Evolutionary conservation across 148 eudicot genomes (phyloP).

Genomic region (Linanthus parryae): DNA sequence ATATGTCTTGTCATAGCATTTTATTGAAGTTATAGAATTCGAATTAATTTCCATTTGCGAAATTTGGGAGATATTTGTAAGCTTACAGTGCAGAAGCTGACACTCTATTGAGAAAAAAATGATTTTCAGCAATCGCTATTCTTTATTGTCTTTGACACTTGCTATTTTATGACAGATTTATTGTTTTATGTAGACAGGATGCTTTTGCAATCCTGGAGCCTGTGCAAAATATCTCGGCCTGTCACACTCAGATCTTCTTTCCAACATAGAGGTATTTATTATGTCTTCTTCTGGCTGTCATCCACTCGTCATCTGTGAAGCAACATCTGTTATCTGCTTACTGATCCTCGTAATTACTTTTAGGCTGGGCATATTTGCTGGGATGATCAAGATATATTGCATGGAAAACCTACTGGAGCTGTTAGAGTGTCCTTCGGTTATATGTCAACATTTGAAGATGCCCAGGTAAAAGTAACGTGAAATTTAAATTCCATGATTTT

Average conservation of each 20-base stretch:
- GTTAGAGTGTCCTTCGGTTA: slow-evolving; percentile 94
- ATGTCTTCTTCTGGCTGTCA: background rate
- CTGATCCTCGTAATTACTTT: no score
- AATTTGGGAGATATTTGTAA: no score
- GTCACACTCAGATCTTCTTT: slow-evolving; percentile 81
- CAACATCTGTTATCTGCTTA: no score
- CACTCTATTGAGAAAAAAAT: background rate
- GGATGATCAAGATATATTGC: slow-evolving; percentile 84
- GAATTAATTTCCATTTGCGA: no score
- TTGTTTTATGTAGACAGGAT: slow-evolving; percentile 75
- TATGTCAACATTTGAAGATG: slow-evolving; percentile 97
- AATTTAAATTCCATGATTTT: slow-evolving; percentile 1
- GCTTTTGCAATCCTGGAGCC: slow-evolving; percentile 99
- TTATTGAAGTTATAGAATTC: no score
- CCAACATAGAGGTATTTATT: slow-evolving; percentile 78
- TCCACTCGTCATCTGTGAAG: no score
- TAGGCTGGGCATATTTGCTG: slow-evolving; percentile 98
- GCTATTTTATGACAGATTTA: slow-evolving; percentile 6
- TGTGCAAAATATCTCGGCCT: slow-evolving; percentile 90
- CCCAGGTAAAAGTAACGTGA: slow-evolving; percentile 41
- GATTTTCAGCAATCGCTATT: background rate
- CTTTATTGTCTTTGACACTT: background rate
- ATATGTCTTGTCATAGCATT: no score
- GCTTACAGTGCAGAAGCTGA: no score
- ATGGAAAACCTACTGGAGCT: slow-evolving; percentile 98